Conservation (phyloP, 2,329 filamentous ascomycete species). For the Trichothecium sympodiale region DNA sequence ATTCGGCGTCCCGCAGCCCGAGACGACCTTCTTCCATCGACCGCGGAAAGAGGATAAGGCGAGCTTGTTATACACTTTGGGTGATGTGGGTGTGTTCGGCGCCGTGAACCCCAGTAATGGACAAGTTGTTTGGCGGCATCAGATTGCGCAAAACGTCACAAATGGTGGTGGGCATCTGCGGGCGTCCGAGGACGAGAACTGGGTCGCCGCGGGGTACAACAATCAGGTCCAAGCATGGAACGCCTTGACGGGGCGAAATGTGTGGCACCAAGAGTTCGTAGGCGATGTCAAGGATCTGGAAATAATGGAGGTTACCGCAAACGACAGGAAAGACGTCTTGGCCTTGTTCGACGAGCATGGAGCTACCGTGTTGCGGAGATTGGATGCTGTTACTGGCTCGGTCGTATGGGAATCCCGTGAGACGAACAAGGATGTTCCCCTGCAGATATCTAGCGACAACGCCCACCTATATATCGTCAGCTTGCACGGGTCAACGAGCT, state of each 20-base stretch:
- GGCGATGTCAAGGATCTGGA: constrained; percentile 60
- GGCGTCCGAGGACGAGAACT: constrained; percentile 68
- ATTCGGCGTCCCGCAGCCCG: constrained; percentile 68
- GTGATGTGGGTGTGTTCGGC: constrained; percentile 71
- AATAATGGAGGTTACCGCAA: constrained; percentile 59
- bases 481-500: constrained; percentile 57
- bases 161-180: constrained; percentile 45
- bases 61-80: constrained; percentile 82
- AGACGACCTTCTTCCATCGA: constrained; percentile 90
- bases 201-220: constrained; percentile 63
- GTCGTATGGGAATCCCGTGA: constrained; percentile 72
- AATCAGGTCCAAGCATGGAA: constrained; percentile 69
- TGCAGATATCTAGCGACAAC: constrained; percentile 63
- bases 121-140: constrained; percentile 75
- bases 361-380: constrained; percentile 50
- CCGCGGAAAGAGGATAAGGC: constrained; percentile 74
- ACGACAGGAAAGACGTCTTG: constrained; percentile 56
- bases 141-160: constrained; percentile 39
- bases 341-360: constrained; percentile 52
- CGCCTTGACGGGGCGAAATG: constrained; percentile 65
- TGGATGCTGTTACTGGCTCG: constrained; percentile 62
- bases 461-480: constrained; percentile 67
- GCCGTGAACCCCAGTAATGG: constrained; percentile 85
- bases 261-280: constrained; percentile 58
- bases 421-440: constrained; percentile 55